A percentile compares a stretch with the other conserved stretches of the same genome.
Evolutionary conservation across 768 basidiomycete genomes (phyloP).

Genomic region (Mrakia blollopis): DNA sequence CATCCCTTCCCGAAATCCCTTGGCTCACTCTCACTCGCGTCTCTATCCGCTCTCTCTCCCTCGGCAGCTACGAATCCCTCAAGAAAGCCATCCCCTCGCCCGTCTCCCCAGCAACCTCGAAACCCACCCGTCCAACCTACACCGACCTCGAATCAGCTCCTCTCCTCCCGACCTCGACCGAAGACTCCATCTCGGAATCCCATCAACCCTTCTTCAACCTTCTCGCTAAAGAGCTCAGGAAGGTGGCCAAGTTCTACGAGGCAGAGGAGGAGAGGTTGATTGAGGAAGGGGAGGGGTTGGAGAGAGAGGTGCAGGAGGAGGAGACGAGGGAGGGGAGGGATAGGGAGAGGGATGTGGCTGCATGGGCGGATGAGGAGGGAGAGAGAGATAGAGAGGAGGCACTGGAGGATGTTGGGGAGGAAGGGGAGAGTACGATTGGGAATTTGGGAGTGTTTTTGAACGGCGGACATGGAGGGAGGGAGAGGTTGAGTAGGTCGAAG

Average conservation of each 20-base stretch:
- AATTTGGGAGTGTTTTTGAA: slow-evolving; percentile 5
- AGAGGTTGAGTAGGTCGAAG: not conserved
- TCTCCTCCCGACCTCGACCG: slow-evolving; percentile 36
- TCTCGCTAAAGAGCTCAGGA: slow-evolving; percentile 74
- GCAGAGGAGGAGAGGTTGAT: slow-evolving; percentile 65
- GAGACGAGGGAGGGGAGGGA: slow-evolving; percentile 35
- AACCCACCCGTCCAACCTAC: slow-evolving; percentile 40
- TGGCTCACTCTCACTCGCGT: not conserved
- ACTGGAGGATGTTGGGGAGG: slow-evolving; percentile 18
- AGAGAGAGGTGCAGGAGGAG: slow-evolving; percentile 40
- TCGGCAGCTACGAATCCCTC: slow-evolving; percentile 45
- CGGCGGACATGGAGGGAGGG: not conserved
- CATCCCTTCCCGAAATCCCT: not conserved
- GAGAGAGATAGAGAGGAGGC: slow-evolving; percentile 41
- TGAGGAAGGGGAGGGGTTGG: slow-evolving; percentile 39
- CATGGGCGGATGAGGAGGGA: slow-evolving; percentile 27
- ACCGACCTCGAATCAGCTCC: slow-evolving; percentile 41
- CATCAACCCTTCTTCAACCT: slow-evolving; percentile 43
- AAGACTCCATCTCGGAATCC: slow-evolving; percentile 38
- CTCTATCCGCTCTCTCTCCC: no score
- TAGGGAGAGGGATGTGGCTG: slow-evolving; percentile 38
- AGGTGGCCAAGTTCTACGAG: slow-evolving; percentile 74
- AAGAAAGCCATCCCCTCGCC: slow-evolving; percentile 45
- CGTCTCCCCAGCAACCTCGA: slow-evolving; percentile 36
- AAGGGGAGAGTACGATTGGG: slow-evolving; percentile 34